These are phyloP conservation scores for Calocybe cyanea DNA, from an alignment of 768 basidiomycete species.

Conservation along the genomic window DNA sequence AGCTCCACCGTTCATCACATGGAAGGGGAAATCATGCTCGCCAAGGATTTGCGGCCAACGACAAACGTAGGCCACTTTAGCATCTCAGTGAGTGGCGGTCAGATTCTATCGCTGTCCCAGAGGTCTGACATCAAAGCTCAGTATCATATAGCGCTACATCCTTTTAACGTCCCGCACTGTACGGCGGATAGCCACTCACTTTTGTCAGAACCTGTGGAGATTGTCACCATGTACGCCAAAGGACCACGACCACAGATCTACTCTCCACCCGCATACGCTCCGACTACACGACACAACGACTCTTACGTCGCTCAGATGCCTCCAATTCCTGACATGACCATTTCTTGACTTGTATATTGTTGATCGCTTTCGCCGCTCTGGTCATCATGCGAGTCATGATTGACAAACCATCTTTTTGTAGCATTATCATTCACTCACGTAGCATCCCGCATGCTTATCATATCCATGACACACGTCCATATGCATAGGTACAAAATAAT, in stretches of 20 bases:
- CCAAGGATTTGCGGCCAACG: slow-evolving; percentile 49
- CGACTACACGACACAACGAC: slow-evolving; percentile 25
- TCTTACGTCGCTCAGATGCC: slow-evolving; percentile 22
- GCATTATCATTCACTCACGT: slow-evolving; percentile 12
- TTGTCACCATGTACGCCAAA: slow-evolving; percentile 47
- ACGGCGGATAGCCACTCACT: slow-evolving; percentile 34
- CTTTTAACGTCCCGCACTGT: slow-evolving; percentile 39
- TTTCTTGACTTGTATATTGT: not conserved
- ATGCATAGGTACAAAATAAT: slow-evolving; percentile 11
- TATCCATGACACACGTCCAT: slow-evolving; percentile 3
- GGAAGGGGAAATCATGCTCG: slow-evolving; percentile 49
- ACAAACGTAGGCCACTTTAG: slow-evolving; percentile 49
- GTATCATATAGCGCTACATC: slow-evolving; percentile 45
- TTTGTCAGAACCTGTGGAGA: slow-evolving; percentile 47
- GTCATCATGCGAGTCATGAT: slow-evolving; percentile 17
- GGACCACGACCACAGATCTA: slow-evolving; percentile 47
- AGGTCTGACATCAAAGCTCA: slow-evolving; percentile 18
- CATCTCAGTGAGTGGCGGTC: slow-evolving; percentile 36
- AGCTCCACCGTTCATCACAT: slow-evolving; percentile 34
- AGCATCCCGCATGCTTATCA: slow-evolving; percentile 4
- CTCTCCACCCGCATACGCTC: slow-evolving; percentile 47
- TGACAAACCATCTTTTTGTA: slow-evolving; percentile 10
- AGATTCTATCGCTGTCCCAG: slow-evolving; percentile 2
- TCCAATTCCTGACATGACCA: not conserved
- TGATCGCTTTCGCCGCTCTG: slow-evolving; percentile 7